Conservation (phyloP, 1,284 basidiomycete species). For the Blastosporella zonata region DNA sequence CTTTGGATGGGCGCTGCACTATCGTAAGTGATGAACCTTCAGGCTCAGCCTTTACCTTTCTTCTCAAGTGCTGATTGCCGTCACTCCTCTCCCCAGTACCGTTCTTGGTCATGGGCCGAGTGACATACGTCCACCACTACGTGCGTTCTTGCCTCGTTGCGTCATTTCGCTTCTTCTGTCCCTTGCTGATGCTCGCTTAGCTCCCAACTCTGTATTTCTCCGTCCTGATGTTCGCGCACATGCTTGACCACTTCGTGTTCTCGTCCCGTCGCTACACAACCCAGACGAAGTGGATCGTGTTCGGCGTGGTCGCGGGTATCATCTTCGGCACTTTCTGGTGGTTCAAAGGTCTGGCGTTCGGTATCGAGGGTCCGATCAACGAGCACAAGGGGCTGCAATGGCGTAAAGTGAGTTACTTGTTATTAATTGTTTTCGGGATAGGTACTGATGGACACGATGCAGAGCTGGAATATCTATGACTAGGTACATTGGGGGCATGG, state of each 20-base stretch:
- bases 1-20: slow-evolving; percentile 93
- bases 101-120: slow-evolving; percentile 95
- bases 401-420: slow-evolving; percentile 63
- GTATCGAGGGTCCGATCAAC: slow-evolving; percentile 81
- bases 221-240: slow-evolving; percentile 86
- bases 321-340: slow-evolving; percentile 88
- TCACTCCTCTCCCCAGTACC: slow-evolving; percentile 67
- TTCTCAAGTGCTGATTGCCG: neutral
- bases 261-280: slow-evolving; percentile 61
- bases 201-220: slow-evolving; percentile 96
- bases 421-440: neutral
- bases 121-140: slow-evolving; percentile 90
- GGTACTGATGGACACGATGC: slow-evolving; percentile 13
- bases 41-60: neutral
- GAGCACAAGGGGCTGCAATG: slow-evolving; percentile 79
- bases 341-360: slow-evolving; percentile 89
- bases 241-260: slow-evolving; percentile 93
- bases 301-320: slow-evolving; percentile 56
- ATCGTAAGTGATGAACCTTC: slow-evolving; percentile 45
- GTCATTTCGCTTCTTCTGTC: neutral
- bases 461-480: slow-evolving; percentile 43
- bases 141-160: slow-evolving; percentile 39
- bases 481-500: slow-evolving; percentile 6
- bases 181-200: slow-evolving; percentile 32
- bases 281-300: slow-evolving; percentile 70